Conservation (phyloP, 1,139 yeast genomes). For the Nakaseomyces sp. region DNA sequence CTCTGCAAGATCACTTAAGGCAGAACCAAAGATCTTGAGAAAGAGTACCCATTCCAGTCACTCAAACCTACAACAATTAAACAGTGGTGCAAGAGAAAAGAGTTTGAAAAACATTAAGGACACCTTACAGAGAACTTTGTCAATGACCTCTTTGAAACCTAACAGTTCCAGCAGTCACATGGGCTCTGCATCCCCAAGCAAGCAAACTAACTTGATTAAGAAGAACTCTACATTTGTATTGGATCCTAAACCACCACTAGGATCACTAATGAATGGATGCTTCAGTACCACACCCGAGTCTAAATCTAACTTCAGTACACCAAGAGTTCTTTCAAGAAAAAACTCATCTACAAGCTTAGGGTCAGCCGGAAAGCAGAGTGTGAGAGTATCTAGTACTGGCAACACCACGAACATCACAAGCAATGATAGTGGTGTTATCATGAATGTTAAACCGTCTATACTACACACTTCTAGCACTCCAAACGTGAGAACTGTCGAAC, state of each 20-base stretch:
- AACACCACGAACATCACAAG: background rate
- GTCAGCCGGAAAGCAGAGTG: background rate
- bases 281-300: slow-evolving; percentile 28
- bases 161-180: background rate
- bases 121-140: slow-evolving; percentile 24
- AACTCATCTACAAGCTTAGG: slow-evolving; percentile 15
- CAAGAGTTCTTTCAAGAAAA: slow-evolving; percentile 22
- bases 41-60: slow-evolving; percentile 3
- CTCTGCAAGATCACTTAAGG: background rate
- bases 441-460: slow-evolving; percentile 5
- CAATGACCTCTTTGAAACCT: slow-evolving; percentile 24
- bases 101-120: slow-evolving; percentile 19
- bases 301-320: slow-evolving; percentile 22
- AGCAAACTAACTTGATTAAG: slow-evolving; percentile 9
- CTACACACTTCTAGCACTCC: background rate
- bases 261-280: slow-evolving; percentile 29
- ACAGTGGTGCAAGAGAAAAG: slow-evolving; percentile 11
- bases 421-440: background rate
- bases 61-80: slow-evolving; percentile 4
- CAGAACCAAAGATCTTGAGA: slow-evolving; percentile 5
- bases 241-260: slow-evolving; percentile 28
- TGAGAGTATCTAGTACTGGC: background rate
- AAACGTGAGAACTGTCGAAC: background rate
- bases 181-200: slow-evolving; percentile 2
- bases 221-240: slow-evolving; percentile 27